phyloP scores from a whole-genome alignment of 352 stramenopile species.

The Elongisporangium undulatum region DNA sequence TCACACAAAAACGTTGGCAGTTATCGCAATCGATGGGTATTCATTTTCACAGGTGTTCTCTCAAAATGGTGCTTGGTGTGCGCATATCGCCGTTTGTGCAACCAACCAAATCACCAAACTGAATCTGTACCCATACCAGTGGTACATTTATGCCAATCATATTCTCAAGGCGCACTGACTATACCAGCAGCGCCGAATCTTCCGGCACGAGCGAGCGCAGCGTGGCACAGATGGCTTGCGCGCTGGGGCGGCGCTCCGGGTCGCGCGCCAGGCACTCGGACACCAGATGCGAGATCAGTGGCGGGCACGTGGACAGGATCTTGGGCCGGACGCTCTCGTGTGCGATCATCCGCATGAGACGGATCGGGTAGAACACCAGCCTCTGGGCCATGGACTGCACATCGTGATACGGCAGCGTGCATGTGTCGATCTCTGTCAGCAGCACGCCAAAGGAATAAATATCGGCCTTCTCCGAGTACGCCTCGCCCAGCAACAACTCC shows the following conservation, averaged over 20 bases:
- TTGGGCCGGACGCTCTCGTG: slow-evolving; percentile 51
- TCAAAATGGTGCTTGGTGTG: neutral
- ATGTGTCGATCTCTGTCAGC: slow-evolving; percentile 70
- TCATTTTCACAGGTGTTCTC: neutral
- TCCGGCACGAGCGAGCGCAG: slow-evolving; percentile 8
- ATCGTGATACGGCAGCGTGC: slow-evolving; percentile 63
- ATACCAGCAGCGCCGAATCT: neutral
- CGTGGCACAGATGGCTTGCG: slow-evolving; percentile 38
- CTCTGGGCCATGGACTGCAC: slow-evolving; percentile 26
- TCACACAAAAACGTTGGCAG: neutral
- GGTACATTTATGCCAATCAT: neutral
- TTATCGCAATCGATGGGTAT: neutral
- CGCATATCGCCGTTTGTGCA: neutral
- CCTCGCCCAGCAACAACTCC: slow-evolving; percentile 54
- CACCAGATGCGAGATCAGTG: slow-evolving; percentile 56
- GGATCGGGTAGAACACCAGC: slow-evolving; percentile 48
- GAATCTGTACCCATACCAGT: neutral
- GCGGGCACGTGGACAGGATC: slow-evolving; percentile 45
- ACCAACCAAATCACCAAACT: neutral
- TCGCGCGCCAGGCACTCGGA: slow-evolving; percentile 48
- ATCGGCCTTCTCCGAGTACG: slow-evolving; percentile 72
- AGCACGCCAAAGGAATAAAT: slow-evolving; percentile 81
- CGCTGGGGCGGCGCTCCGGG: slow-evolving; percentile 39
- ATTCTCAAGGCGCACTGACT: neutral
- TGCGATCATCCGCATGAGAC: slow-evolving; percentile 53